A percentile compares a stretch with the other conserved stretches of the same genome.
Evolutionary conservation across 208 protist species (phyloP).

Genomic region (Leishmania amazonensis): DNA sequence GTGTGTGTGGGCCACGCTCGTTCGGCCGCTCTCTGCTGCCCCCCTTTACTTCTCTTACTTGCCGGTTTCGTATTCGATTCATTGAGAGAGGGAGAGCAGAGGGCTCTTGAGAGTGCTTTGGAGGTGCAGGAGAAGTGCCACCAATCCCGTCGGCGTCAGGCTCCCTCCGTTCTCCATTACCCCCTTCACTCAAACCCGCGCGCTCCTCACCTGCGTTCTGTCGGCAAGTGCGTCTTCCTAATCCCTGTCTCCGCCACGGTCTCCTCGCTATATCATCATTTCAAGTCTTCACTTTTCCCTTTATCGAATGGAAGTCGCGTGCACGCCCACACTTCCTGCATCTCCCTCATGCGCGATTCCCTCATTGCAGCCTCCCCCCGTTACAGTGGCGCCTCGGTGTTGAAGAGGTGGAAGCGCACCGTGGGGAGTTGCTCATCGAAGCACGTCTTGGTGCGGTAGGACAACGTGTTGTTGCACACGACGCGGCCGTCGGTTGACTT

Average conservation of each 20-base stretch:
- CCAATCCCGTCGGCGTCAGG: neutral
- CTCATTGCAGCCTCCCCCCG: neutral
- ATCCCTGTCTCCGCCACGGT: neutral
- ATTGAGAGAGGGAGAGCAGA: too few relatives aligned
- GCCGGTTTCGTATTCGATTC: neutral
- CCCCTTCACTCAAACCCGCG: neutral
- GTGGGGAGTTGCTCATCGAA: slow-evolving; percentile 90
- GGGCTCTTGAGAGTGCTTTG: neutral
- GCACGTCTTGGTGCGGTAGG: slow-evolving; percentile 82
- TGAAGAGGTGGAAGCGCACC: slow-evolving; percentile 89
- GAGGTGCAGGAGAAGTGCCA: neutral
- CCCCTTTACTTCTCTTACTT: neutral
- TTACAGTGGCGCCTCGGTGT: slow-evolving; percentile 51
- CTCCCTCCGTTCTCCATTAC: neutral
- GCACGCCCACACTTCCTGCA: neutral
- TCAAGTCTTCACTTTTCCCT: neutral
- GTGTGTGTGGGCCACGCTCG: neutral
- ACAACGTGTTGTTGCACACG: slow-evolving; percentile 89
- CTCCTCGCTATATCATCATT: neutral
- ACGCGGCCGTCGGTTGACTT: slow-evolving; percentile 78
- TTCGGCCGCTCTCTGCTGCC: neutral
- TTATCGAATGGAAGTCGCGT: neutral
- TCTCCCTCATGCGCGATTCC: neutral
- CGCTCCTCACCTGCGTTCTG: neutral
- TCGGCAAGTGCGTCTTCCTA: neutral